Conservation (phyloP, 2,329 filamentous ascomycete species). For the Lomentospora prolificans region DNA sequence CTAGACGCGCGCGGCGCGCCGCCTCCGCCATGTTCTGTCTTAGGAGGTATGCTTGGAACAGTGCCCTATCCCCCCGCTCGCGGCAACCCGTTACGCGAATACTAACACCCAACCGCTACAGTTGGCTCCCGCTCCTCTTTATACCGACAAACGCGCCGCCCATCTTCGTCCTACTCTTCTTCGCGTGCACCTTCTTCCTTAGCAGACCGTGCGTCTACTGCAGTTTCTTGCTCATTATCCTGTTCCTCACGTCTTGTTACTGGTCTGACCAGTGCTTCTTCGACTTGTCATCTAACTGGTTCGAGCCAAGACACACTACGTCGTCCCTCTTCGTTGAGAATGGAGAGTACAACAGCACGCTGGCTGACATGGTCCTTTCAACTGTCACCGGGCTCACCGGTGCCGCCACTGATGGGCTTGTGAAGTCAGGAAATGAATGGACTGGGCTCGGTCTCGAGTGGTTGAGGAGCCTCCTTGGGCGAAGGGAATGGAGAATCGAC, state of each 20-base stretch:
- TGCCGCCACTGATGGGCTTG: constrained; percentile 54
- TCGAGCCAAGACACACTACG: constrained; percentile 56
- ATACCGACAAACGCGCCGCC: constrained; percentile 80
- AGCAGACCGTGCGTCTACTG: constrained; percentile 97
- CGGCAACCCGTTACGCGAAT: not conserved
- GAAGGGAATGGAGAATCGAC: constrained; percentile 80
- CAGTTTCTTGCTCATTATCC: constrained; percentile 86
- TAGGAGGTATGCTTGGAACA: constrained; percentile 35
- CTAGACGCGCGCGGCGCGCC: not conserved
- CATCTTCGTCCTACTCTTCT: constrained; percentile 77
- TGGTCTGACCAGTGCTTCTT: constrained; percentile 89
- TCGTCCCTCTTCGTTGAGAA: constrained; percentile 19
- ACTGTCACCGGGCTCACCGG: constrained; percentile 60
- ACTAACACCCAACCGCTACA: constrained; percentile 23
- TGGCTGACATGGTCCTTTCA: constrained; percentile 52
- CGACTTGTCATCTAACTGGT: constrained; percentile 88
- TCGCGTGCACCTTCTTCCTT: constrained; percentile 89
- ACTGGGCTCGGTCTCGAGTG: constrained; percentile 76
- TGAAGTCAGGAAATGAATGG: constrained; percentile 51
- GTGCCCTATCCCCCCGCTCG: constrained; percentile 1
- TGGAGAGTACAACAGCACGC: constrained; percentile 35
- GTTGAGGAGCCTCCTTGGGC: constrained; percentile 71
- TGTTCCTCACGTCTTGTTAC: constrained; percentile 85
- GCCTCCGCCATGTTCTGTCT: constrained; percentile 48
- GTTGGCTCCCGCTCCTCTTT: constrained; percentile 80